A percentile compares a stretch with the other conserved stretches of the same genome.
phyloP scores from a whole-genome alignment of 2,329 filamentous ascomycete genomes.

The Fusarium acutatum region DNA sequence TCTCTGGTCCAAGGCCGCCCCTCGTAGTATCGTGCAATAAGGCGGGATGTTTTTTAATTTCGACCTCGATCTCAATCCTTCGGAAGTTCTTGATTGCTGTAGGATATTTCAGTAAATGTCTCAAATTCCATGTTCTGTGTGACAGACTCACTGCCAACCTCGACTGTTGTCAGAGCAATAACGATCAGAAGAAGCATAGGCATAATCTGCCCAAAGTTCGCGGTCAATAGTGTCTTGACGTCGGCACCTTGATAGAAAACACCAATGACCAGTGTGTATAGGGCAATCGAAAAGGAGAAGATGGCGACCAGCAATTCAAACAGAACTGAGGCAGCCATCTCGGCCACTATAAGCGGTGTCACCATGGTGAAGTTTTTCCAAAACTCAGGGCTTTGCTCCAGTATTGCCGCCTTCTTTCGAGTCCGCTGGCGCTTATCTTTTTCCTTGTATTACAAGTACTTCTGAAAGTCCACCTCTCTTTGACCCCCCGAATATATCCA shows the following conservation, averaged over 20 bases:
- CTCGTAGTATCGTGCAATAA: background rate
- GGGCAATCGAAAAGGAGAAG: background rate
- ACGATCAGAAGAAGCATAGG: slow-evolving; percentile 23
- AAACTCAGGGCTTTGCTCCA: background rate
- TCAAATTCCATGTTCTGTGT: background rate
- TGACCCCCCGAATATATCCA: background rate
- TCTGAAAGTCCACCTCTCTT: background rate
- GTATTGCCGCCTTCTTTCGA: background rate
- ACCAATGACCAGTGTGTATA: slow-evolving; percentile 2
- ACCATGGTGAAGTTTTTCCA: slow-evolving; percentile 3
- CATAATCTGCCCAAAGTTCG: slow-evolving; percentile 20
- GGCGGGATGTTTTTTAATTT: slow-evolving; percentile 1
- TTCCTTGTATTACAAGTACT: background rate
- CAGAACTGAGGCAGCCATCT: slow-evolving; percentile 7
- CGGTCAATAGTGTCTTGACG: background rate
- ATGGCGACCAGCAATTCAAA: slow-evolving; percentile 8
- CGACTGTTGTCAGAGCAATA: slow-evolving; percentile 14
- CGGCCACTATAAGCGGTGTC: background rate
- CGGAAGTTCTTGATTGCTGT: slow-evolving; percentile 15
- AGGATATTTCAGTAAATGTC: background rate
- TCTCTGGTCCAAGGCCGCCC: background rate
- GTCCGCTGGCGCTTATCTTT: background rate
- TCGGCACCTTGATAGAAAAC: background rate
- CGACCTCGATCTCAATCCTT: slow-evolving; percentile 1
- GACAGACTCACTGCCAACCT: slow-evolving; percentile 19